Percentiles rank a stretch among this genome's conserved stretches.
These are phyloP conservation scores for Alternaria sp. DNA, from an alignment of 2,329 filamentous ascomycete species.

Conservation along the genomic window DNA sequence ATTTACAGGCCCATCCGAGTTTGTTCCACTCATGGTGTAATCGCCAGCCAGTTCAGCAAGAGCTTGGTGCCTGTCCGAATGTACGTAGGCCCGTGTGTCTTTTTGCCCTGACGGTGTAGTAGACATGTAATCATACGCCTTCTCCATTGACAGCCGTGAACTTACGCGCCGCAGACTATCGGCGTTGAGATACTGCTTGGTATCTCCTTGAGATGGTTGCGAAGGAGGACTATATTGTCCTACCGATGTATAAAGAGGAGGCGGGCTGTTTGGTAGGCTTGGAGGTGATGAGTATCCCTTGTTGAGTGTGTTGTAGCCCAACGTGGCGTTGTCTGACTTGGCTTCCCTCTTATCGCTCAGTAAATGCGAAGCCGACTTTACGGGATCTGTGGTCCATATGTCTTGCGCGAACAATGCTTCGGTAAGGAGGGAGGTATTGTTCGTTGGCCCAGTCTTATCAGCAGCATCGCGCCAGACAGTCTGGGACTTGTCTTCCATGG, in stretches of 20 bases:
- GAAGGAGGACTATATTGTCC: not conserved
- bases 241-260: constrained; percentile 14
- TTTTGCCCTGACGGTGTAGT: no score
- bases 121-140: not conserved
- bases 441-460: not conserved
- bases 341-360: not conserved
- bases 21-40: constrained; percentile 27
- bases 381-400: not conserved
- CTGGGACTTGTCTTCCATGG: not conserved
- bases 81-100: not conserved
- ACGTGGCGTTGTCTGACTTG: not conserved
- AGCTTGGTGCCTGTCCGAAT: not conserved
- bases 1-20: constrained; percentile 29
- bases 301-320: not conserved
- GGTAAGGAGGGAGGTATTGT: not conserved
- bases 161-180: not conserved
- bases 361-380: not conserved
- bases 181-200: not conserved
- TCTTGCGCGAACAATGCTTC: not conserved
- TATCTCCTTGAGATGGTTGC: not conserved
- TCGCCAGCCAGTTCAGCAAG: constrained; percentile 25
- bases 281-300: not conserved
- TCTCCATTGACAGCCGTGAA: not conserved
- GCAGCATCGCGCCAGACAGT: not conserved
- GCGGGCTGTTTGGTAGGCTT: constrained; percentile 5